Evolutionary conservation across 352 stramenopile genomes (phyloP), one percentile per base, ranked within the genome.

Genomic region (Phytophthora cryptogea): DNA sequence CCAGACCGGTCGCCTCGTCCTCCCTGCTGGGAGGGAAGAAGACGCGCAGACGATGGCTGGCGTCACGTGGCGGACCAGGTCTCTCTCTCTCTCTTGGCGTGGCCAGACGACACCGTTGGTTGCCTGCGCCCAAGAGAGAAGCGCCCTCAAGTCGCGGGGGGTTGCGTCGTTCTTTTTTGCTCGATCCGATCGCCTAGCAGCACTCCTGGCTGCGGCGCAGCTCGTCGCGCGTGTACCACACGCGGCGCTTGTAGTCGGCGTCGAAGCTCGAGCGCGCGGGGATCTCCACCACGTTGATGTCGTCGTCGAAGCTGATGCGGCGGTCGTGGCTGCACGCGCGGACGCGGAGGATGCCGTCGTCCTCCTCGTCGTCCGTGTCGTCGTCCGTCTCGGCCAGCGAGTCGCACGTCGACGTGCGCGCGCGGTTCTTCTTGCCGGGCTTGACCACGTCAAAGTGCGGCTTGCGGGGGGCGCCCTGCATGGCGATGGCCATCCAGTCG

Each of bases 141-240:
- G 20, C 20, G 20, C 11, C 27, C 17, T 44, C 35, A 45, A 11
- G n/a, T 42, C 26, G 37, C 44, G 33, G 37, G 30, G 35, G 27
- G 39, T 57, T 64, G 57, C 52, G 35, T 60, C 44, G 44, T 57
- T 57, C 11, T 17, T 46, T 50, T 43, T 11, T 2, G 4, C 36
- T 40, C 20, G 49, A 31, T 8, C 3, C 10, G 10, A 14, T 39
- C 30, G 28, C 42, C 48, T 66, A 78, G 55, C 36, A 85, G 53
- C 51, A 80, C 66, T 77, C 80, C 79, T 63, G 67, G 55, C 44
- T 70, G 66, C 53, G 69, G 17, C 60, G 69, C 60, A 90, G 74
- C 45, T 93, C 83, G 52, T 90, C 83, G 31, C 59, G 62, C 43
- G 81, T 78, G 66, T 93, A 93, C 83, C 83, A 93, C 9, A 93